Conservation (phyloP, 805 yeast species). For the Candida schatavii region DNA sequence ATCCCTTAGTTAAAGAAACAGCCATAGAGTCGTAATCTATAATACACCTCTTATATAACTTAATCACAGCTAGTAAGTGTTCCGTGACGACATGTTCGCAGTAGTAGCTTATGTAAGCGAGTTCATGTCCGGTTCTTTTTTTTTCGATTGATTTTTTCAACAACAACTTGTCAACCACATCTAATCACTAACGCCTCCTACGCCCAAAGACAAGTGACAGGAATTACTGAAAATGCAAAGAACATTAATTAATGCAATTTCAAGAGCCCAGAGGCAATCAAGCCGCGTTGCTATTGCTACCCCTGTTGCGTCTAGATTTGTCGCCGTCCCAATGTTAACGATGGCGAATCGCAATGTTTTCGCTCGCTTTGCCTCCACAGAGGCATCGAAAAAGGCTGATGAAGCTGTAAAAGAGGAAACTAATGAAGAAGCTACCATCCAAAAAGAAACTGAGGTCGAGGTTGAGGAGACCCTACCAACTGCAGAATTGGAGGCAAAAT, state of each 20-base stretch:
- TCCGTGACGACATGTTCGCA: no score
- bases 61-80: no score
- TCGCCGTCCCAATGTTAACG: constrained; percentile 13
- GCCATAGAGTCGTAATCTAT: no score
- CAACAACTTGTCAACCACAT: no score
- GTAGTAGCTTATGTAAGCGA: constrained; percentile 5
- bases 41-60: no score
- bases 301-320: constrained; percentile 12
- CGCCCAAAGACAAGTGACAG: not conserved
- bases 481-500: constrained; percentile 49
- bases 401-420: constrained; percentile 10
- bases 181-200: no score
- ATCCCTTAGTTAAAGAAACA: no score
- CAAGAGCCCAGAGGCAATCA: constrained; percentile 9
- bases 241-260: constrained; percentile 19
- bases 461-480: constrained; percentile 13
- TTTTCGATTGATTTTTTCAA: no score
- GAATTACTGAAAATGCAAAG: constrained; percentile 20
- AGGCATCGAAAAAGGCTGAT: constrained; percentile 10
- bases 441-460: constrained; percentile 18
- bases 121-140: no score
- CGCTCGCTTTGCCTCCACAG: constrained; percentile 15
- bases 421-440: constrained; percentile 10
- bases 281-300: constrained; percentile 1
- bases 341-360: constrained; percentile 10